Base-by-base conservation (phyloP, 306 rosid species). In the Glycine tomentella region DNA sequence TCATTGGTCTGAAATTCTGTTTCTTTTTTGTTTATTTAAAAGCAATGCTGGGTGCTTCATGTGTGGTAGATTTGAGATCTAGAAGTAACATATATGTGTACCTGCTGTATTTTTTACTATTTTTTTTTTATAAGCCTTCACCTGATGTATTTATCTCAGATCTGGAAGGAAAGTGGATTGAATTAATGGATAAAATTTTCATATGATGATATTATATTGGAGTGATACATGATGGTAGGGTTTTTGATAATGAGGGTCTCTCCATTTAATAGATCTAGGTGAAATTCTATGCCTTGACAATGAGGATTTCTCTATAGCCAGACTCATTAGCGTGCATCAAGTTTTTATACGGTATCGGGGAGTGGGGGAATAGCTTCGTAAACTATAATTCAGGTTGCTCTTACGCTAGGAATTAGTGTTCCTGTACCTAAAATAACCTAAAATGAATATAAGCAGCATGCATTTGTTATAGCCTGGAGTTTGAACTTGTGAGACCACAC, bases 121-220 rank as follows among this genome's bases (percentile, higher is more conserved):
- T 25, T 25, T n/a, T n/a, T n/a, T 25, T 25, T 25, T 25, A 25
- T 25, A 25, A 25, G 31, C 31, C 79, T 70, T 53, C 74, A 72
- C 48, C 33, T 61, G 17, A 44, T 57, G 72, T 56, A 9, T 57
- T 46, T 38, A 31, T 63, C 17, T 25, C 76, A 80, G 86, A 84
- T 87, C 86, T 84, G 86, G 83, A 77, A 15, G 62, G 71, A 72
- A 45, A 70, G 33, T 53, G 17, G 63, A 70, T 64, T 71, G 17
- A 76, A 80, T 36, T 57, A 20, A 50, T 46, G 20, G 42, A 49
- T 83, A 10, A 3, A 53, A 10, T 46, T 55, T n/a, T 67, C 38
- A 59, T 73, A 42, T 49, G 4, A 9, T 59, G 16, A 58, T 75
- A 40, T 56, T 56, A 14, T 69, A 3, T 72, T 61, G 48, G 65